phyloP scores from a whole-genome alignment of 371 early-diverging fungal genomes.

The Rhizopus stolonifer region DNA sequence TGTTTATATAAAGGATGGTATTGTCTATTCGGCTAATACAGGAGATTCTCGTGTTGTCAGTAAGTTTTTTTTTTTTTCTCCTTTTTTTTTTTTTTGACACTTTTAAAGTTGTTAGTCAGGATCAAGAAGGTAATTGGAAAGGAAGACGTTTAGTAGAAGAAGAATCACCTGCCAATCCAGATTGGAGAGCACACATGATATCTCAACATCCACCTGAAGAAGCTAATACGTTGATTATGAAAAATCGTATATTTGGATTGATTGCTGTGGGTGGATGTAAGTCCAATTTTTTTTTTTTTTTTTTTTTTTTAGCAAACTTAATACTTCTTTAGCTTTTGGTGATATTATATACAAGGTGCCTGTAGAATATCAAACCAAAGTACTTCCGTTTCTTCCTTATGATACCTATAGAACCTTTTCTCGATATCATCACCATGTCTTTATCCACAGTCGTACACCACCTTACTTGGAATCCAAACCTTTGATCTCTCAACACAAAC shows the following conservation, averaged over 20 bases:
- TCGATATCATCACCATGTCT: conserved; percentile 61
- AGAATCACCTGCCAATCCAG: conserved; percentile 45
- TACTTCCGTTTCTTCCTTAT: conserved; percentile 47
- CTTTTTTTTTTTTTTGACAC: neutral
- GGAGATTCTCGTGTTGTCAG: conserved; percentile 74
- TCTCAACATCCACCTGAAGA: conserved; percentile 46
- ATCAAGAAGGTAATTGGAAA: conserved; percentile 45
- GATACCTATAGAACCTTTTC: conserved; percentile 62
- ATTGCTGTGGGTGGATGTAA: conserved; percentile 56
- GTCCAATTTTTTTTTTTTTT: conserved; percentile 18
- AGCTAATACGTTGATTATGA: conserved; percentile 34
- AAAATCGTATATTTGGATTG: conserved; percentile 48
- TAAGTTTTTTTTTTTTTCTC: conserved; percentile 28
- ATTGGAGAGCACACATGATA: conserved; percentile 42
- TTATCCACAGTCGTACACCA: conserved; percentile 75
- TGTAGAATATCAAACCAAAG: conserved; percentile 59
- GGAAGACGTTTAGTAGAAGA: conserved; percentile 52
- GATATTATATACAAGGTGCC: conserved; percentile 83
- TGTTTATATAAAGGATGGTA: conserved; percentile 69
- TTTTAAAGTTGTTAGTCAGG: conserved; percentile 40
- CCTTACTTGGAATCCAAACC: conserved; percentile 94
- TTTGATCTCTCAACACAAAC: conserved; percentile 68
- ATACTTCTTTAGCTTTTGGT: conserved; percentile 75
- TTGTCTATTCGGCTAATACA: conserved; percentile 76
- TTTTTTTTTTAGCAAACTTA: no score